These are phyloP conservation scores for Mycena filopes DNA, from an alignment of 768 basidiomycete genomes.

Conservation along the genomic window DNA sequence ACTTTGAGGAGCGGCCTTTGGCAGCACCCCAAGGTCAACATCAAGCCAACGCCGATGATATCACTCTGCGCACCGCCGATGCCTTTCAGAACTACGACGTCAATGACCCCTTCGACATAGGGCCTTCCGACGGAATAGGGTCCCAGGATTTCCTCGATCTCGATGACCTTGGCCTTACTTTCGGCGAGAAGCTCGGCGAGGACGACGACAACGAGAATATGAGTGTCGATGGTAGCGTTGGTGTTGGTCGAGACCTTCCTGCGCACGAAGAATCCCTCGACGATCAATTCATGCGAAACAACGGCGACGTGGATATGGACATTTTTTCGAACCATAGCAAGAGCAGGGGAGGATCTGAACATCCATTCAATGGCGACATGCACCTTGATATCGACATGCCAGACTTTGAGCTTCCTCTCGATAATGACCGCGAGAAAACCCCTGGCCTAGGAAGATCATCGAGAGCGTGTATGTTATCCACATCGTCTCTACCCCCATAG, in stretches of 20 bases:
- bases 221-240: conserved; percentile 71
- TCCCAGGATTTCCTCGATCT: conserved; percentile 87
- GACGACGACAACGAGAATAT: conserved; percentile 59
- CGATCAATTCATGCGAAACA: conserved; percentile 65
- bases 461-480: conserved; percentile 68
- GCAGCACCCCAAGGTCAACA: conserved; percentile 78
- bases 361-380: conserved; percentile 69
- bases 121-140: conserved; percentile 84
- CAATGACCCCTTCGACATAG: conserved; percentile 82
- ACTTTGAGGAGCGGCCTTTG: conserved; percentile 76
- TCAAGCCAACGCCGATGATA: conserved; percentile 87
- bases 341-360: conserved; percentile 74
- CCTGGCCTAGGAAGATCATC: conserved; percentile 70
- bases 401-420: conserved; percentile 56
- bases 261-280: conserved; percentile 66
- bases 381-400: conserved; percentile 61
- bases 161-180: conserved; percentile 83
- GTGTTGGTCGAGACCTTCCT: conserved; percentile 80
- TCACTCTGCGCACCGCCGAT: conserved; percentile 86
- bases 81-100: conserved; percentile 68
- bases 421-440: conserved; percentile 67
- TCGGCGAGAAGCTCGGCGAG: conserved; percentile 52
- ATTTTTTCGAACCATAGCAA: conserved; percentile 65
- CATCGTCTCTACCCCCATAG: neutral
- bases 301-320: conserved; percentile 67